Evolutionary conservation across 2,329 filamentous ascomycete species (phyloP).

Genomic region (Sporothrix schenckii): DNA sequence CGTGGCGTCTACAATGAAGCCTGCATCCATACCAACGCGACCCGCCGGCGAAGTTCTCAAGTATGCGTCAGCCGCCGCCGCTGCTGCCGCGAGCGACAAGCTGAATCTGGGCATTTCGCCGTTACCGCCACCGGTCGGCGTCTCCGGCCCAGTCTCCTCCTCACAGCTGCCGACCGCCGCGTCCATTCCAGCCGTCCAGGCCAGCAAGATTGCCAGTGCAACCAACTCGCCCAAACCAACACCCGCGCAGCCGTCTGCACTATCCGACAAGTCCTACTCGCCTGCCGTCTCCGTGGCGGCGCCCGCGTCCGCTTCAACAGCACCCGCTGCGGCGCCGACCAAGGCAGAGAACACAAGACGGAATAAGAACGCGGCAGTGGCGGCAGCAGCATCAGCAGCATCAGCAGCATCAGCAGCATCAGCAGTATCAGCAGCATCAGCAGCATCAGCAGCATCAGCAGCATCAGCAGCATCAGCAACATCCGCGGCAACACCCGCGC

Average conservation of each 20-base stretch:
- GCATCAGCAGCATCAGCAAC: conserved; percentile 33
- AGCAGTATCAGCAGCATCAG: conserved; percentile 34
- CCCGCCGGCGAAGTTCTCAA: conserved; percentile 89
- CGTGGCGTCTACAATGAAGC: conserved; percentile 74
- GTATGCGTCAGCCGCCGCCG: conserved; percentile 94
- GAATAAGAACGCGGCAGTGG: conserved; percentile 45
- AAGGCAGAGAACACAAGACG: conserved; percentile 46
- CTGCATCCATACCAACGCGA: conserved; percentile 80
- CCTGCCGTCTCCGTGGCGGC: conserved; percentile 39
- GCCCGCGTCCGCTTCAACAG: conserved; percentile 32
- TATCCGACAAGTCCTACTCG: conserved; percentile 41
- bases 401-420: conserved; percentile 16
- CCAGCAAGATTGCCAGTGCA: conserved; percentile 61
- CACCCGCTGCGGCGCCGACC: conserved; percentile 40
- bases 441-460: conserved; percentile 22
- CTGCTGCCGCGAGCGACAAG: conserved; percentile 82
- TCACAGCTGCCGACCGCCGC: conserved; percentile 46
- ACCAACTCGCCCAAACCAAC: conserved; percentile 57
- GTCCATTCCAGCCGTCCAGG: conserved; percentile 55
- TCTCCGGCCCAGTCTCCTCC: conserved; percentile 42
- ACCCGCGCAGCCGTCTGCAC: conserved; percentile 51
- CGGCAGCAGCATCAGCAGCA: conserved; percentile 34
- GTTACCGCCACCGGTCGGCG: conserved; percentile 82
- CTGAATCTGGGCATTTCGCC: conserved; percentile 93
- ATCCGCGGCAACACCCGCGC: conserved; percentile 35